phyloP scores from a whole-genome alignment of 345 rosid genomes.

The Lepidium aucheri region DNA sequence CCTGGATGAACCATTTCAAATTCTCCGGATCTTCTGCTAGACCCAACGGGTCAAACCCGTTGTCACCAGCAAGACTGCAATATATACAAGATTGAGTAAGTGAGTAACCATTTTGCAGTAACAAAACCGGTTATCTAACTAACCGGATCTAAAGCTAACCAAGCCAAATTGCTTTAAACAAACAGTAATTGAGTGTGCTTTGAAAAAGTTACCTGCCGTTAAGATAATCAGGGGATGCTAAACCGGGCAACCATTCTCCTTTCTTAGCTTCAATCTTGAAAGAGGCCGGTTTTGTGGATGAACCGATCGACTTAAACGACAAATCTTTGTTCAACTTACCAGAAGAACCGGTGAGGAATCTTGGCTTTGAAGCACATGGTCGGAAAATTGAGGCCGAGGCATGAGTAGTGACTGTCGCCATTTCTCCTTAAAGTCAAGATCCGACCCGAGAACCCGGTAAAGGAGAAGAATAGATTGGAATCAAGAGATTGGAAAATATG shows the following conservation, averaged over 20 bases:
- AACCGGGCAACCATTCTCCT: slow-evolving; percentile 96
- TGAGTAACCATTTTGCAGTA: background rate
- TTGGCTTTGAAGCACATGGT: slow-evolving; percentile 43
- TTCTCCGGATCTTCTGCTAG: slow-evolving; percentile 96
- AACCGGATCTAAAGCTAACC: background rate
- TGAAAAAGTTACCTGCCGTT: slow-evolving; percentile 55
- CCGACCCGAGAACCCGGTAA: slow-evolving; percentile 13
- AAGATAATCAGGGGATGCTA: slow-evolving; percentile 74
- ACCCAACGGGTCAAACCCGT: slow-evolving; percentile 88
- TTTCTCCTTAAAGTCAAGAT: slow-evolving; percentile 13
- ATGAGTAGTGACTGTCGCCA: slow-evolving; percentile 85
- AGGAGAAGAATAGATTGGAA: background rate
- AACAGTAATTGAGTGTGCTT: background rate
- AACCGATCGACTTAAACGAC: slow-evolving; percentile 33
- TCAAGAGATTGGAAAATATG: slow-evolving; percentile 24
- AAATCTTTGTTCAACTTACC: slow-evolving; percentile 41
- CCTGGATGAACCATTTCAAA: slow-evolving; percentile 81
- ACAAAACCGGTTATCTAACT: background rate
- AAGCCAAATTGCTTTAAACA: background rate
- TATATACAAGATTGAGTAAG: background rate
- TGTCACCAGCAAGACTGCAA: slow-evolving; percentile 88
- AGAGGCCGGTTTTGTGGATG: slow-evolving; percentile 22
- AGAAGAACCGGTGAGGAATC: slow-evolving; percentile 62
- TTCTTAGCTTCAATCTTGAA: slow-evolving; percentile 79
- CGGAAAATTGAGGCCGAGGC: slow-evolving; percentile 82